These are phyloP conservation scores for Sesbania bispinosa DNA, from an alignment of 306 rosid genomes.

Conservation along the genomic window DNA sequence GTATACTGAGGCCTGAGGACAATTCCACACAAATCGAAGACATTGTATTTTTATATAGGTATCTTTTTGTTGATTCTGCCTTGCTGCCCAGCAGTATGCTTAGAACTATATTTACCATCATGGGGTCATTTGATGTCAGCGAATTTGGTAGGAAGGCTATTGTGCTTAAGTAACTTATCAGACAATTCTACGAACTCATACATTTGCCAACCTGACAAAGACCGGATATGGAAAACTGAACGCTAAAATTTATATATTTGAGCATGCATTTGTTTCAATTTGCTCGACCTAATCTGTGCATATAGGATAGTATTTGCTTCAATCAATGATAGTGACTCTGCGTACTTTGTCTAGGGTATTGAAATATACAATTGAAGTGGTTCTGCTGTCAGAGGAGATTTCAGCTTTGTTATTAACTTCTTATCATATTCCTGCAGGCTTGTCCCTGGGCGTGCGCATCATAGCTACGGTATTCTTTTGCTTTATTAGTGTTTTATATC, in stretches of 20 bases:
- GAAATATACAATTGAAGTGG: conserved; percentile 19
- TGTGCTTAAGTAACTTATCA: conserved; percentile 13
- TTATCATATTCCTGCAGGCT: conserved; percentile 56
- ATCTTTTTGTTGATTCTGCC: conserved; percentile 26
- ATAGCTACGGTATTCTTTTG: conserved; percentile 68
- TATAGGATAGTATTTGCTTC: conserved; percentile 6
- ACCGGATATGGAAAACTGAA: conserved; percentile 10
- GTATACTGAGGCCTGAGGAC: conserved; percentile 75
- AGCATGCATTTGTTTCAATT: conserved; percentile 24
- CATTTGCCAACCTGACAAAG: background rate
- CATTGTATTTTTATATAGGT: conserved; percentile 83
- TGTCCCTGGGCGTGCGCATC: conserved; percentile 78
- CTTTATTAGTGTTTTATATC: conserved; percentile 19
- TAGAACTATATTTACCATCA: conserved; percentile 19
- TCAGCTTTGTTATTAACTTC: conserved; percentile 17
- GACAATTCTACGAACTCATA: background rate
- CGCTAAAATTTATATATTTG: conserved; percentile 7
- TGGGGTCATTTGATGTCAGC: background rate
- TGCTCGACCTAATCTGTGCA: conserved; percentile 2
- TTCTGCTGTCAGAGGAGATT: conserved; percentile 17
- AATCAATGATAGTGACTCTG: background rate
- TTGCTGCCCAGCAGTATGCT: background rate
- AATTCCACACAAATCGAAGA: conserved; percentile 56
- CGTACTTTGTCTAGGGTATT: conserved; percentile 10
- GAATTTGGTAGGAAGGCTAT: conserved; percentile 13